Evolutionary conservation across 768 basidiomycete genomes (phyloP).

Genomic region (Termitomyces eurrhizus): DNA sequence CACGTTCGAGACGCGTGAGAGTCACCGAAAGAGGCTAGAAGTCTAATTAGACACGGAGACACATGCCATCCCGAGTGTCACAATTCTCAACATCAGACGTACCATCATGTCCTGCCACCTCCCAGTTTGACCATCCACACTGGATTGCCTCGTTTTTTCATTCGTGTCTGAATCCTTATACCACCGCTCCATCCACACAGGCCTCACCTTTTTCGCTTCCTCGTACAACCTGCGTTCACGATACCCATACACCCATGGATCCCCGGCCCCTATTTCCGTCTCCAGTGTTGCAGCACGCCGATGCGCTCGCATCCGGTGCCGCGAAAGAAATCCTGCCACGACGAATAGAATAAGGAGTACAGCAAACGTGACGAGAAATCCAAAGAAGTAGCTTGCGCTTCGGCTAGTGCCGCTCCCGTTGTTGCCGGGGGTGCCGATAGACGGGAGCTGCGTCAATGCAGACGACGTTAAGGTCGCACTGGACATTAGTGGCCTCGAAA

Average conservation of each 20-base stretch:
- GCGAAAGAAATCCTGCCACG: constrained; percentile 45
- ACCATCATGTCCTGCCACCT: constrained; percentile 14
- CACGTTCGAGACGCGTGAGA: not conserved
- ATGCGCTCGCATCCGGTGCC: constrained; percentile 32
- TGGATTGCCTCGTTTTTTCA: not conserved
- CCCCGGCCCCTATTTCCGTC: constrained; percentile 6
- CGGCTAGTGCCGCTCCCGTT: constrained; percentile 11
- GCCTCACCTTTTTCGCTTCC: constrained; percentile 5
- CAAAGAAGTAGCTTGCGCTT: constrained; percentile 46
- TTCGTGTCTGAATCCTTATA: constrained; percentile 8
- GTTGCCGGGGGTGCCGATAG: constrained; percentile 4
- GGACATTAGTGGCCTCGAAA: not conserved
- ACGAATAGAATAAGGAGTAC: constrained; percentile 47
- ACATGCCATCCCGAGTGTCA: not conserved
- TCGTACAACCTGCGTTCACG: constrained; percentile 3
- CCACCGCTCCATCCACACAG: constrained; percentile 16
- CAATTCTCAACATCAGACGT: not conserved
- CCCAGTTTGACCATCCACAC: not conserved
- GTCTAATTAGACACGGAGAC: not conserved
- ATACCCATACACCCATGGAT: constrained; percentile 18
- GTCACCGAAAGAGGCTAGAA: constrained; percentile 14
- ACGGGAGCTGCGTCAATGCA: constrained; percentile 3
- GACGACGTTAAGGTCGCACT: not conserved
- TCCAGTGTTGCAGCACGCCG: constrained; percentile 16
- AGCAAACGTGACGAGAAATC: constrained; percentile 48